Evolutionary conservation across 176 grass and related monocot genomes (phyloP), one percentile per base, ranked within the genome.

Genomic region (Aegilops umbellulata): DNA sequence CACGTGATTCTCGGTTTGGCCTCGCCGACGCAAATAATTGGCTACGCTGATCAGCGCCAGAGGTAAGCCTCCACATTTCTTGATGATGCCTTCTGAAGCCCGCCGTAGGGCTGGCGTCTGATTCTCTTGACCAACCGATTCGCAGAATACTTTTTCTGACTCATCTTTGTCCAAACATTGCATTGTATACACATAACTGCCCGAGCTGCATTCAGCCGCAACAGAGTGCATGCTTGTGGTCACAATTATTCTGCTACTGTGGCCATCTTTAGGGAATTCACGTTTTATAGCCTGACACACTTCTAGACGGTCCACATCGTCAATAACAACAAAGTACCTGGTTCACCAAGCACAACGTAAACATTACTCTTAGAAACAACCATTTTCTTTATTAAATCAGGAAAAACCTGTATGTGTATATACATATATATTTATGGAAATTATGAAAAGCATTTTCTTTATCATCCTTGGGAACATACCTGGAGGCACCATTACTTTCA

Each of bases 291-390:
- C 36, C 36, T 78, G 9, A 10, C 83, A 85, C 63, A 85, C 31
- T 58, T 41, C 0, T 42, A 11, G 44, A 30, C 25, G 31, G 27
- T 69, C 19, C 63, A 85, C 63, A 60, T 85, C 63, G 23, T 85
- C 83, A 78, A 78, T 5, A 58, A 85, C 20, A 22, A 85, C 32
- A 63, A 85, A 58, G 74, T 36, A 85, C 83, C 83, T 85, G 78
- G 61, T 35, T 41, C 35, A 22, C 39, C 5, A 53, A 53, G 49
- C 49, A 53, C 49, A 53, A 53, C 16, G 49, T 53, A 53, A 53
- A 53, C 49, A 19, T 19, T 19, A 53, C 49, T 53, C 49, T 53
- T 53, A 19, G 49, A 2, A 53, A 53, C 49, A 53, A 53, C 49
- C 49, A 53, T 53, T 53, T 53, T 53, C 49, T 53, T 53, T 53